phyloP scores from a whole-genome alignment of 2,329 filamentous ascomycete species.

The Penicillium thymicola region DNA sequence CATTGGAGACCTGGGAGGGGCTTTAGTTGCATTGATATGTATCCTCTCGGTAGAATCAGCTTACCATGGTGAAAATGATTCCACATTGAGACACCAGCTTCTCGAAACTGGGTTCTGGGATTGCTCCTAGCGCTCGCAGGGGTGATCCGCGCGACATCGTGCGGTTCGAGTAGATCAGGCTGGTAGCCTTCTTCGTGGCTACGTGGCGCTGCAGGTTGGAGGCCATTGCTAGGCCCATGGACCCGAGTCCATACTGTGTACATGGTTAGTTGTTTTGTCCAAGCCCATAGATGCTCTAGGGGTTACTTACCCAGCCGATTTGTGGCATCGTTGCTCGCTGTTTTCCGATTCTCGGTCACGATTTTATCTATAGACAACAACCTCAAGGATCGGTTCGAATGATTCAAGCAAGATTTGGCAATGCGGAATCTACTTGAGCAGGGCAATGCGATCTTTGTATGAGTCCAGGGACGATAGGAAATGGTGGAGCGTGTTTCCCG shows the following conservation, averaged over 20 bases:
- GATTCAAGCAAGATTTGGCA: background rate
- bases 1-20: slow-evolving; percentile 38
- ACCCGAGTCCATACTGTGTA: slow-evolving; percentile 42
- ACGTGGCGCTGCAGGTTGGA: slow-evolving; percentile 44
- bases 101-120: slow-evolving; percentile 31
- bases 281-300: background rate
- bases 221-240: slow-evolving; percentile 47
- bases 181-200: slow-evolving; percentile 29
- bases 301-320: slow-evolving; percentile 35
- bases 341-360: background rate
- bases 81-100: slow-evolving; percentile 37
- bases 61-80: slow-evolving; percentile 42
- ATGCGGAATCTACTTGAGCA: background rate
- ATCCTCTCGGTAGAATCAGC: background rate
- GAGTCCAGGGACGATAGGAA: slow-evolving; percentile 4
- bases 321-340: slow-evolving; percentile 27
- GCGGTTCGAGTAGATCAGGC: slow-evolving; percentile 41
- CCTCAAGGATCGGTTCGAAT: too few relatives aligned
- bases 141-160: slow-evolving; percentile 40
- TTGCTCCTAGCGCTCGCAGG: slow-evolving; percentile 36
- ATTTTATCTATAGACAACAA: background rate
- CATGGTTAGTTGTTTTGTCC: background rate
- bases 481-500: slow-evolving; percentile 20
- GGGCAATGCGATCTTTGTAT: background rate
- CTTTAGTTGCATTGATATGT: slow-evolving; percentile 4